Evolutionary conservation across 495 filamentous ascomycete genomes (phyloP).

Genomic region (Saxophila tyrrhenica): DNA sequence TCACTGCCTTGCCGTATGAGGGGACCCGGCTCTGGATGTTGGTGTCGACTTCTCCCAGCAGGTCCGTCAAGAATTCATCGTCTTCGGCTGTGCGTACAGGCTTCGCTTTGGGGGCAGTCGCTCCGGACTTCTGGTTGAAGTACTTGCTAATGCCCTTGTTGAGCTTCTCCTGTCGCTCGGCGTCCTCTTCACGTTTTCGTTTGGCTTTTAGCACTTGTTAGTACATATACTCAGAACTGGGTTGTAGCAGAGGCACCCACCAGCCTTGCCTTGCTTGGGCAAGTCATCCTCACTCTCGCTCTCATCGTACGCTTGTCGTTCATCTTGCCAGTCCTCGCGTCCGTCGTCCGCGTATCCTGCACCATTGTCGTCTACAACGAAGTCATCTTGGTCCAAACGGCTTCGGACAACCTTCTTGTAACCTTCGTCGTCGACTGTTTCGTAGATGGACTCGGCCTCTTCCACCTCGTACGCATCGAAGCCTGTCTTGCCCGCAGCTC

Average conservation of each 20-base stretch:
- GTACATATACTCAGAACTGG: background rate
- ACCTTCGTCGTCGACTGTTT: slow-evolving; percentile 91
- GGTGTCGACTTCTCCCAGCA: slow-evolving; percentile 80
- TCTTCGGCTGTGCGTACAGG: slow-evolving; percentile 63
- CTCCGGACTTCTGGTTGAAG: slow-evolving; percentile 63
- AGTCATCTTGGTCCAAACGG: slow-evolving; percentile 87
- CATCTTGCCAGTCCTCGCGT: slow-evolving; percentile 86
- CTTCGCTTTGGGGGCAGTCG: slow-evolving; percentile 62
- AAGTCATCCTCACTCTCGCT: slow-evolving; percentile 62
- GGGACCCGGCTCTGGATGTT: slow-evolving; percentile 41
- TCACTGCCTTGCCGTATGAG: slow-evolving; percentile 43
- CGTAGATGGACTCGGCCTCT: slow-evolving; percentile 77
- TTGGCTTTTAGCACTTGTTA: slow-evolving; percentile 35
- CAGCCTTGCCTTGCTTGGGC: slow-evolving; percentile 53
- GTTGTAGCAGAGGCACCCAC: slow-evolving; percentile 26
- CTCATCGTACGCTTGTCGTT: slow-evolving; percentile 43
- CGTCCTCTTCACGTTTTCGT: slow-evolving; percentile 80
- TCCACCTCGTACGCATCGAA: slow-evolving; percentile 80
- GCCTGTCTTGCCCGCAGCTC: slow-evolving; percentile 79
- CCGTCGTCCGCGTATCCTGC: slow-evolving; percentile 81
- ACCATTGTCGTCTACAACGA: slow-evolving; percentile 58
- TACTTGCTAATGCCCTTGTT: slow-evolving; percentile 89
- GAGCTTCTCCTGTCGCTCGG: slow-evolving; percentile 71
- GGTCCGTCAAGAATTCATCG: slow-evolving; percentile 68
- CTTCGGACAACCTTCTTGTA: slow-evolving; percentile 92